Conservation (phyloP, 2,329 filamentous ascomycete genomes). For the Nemania diffusa region DNA sequence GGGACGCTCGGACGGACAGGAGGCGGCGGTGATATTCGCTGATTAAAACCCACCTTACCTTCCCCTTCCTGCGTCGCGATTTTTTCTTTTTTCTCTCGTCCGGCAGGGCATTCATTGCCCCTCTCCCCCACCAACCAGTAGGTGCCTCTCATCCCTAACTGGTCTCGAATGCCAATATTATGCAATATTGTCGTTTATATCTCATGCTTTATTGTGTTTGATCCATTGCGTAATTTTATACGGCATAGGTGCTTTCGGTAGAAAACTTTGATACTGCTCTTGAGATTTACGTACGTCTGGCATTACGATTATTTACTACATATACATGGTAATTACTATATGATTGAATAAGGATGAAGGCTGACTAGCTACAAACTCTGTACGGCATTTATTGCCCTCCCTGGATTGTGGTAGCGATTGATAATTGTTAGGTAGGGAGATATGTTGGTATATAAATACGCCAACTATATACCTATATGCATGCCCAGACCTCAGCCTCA, state of each 20-base stretch:
- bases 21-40: neutral
- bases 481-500: neutral
- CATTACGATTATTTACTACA: too few species aligned
- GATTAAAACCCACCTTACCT: neutral
- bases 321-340: neutral
- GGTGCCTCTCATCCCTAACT: neutral
- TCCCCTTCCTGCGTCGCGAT: neutral
- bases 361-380: neutral
- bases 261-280: neutral
- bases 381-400: neutral
- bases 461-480: neutral
- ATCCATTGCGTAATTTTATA: neutral
- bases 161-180: slow-evolving; percentile 13
- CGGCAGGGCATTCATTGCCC: neutral
- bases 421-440: neutral
- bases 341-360: neutral
- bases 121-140: neutral
- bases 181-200: slow-evolving; percentile 7
- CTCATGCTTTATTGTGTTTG: neutral
- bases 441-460: neutral
- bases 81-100: neutral
- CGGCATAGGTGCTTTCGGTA: neutral
- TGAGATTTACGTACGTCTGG: neutral
- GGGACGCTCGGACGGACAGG: neutral
- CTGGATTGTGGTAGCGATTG: too few species aligned